A percentile compares a stretch with the other conserved stretches of the same genome.
phyloP scores from a whole-genome alignment of 192 early-diverging fungal species.

The Mortierella alpina region DNA sequence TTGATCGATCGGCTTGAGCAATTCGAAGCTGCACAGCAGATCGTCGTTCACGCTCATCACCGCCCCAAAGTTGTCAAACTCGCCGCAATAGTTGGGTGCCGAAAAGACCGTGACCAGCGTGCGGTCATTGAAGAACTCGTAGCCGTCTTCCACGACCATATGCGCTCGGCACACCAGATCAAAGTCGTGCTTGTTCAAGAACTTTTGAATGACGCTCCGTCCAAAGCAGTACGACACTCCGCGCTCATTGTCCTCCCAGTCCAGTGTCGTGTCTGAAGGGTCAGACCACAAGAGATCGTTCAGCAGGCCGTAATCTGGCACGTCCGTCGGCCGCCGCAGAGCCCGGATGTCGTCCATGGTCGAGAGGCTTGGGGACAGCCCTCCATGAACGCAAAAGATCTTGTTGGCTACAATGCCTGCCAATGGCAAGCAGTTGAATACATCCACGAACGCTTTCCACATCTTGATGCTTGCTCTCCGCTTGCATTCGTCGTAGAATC shows the following conservation, averaged over 20 bases:
- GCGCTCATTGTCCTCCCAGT: conserved; percentile 94
- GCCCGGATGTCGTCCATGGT: conserved; percentile 89
- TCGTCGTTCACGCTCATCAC: conserved; percentile 94
- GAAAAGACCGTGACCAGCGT: conserved; percentile 94
- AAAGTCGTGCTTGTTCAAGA: conserved; percentile 86
- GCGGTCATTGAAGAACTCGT: conserved; percentile 94
- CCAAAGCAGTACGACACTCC: conserved; percentile 96
- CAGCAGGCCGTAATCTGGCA: conserved; percentile 91
- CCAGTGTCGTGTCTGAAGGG: conserved; percentile 79
- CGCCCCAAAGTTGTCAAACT: conserved; percentile 92
- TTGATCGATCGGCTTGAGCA: conserved; percentile 70
- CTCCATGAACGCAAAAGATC: conserved; percentile 98
- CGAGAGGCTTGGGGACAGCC: conserved; percentile 79
- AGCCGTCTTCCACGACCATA: conserved; percentile 97
- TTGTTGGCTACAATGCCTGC: conserved; percentile 91
- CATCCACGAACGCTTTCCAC: conserved; percentile 92
- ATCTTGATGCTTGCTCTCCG: conserved; percentile 86
- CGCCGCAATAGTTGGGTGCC: conserved; percentile 97
- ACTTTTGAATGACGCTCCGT: conserved; percentile 81
- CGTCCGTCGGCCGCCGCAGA: conserved; percentile 85
- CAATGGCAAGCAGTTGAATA: conserved; percentile 93
- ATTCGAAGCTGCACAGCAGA: conserved; percentile 90
- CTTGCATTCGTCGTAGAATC: conserved; percentile 98
- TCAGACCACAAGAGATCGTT: conserved; percentile 96
- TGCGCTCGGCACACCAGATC: conserved; percentile 94